Evolutionary conservation across 306 rosid genomes (phyloP).

Genomic region (Alnus glutinosa): DNA sequence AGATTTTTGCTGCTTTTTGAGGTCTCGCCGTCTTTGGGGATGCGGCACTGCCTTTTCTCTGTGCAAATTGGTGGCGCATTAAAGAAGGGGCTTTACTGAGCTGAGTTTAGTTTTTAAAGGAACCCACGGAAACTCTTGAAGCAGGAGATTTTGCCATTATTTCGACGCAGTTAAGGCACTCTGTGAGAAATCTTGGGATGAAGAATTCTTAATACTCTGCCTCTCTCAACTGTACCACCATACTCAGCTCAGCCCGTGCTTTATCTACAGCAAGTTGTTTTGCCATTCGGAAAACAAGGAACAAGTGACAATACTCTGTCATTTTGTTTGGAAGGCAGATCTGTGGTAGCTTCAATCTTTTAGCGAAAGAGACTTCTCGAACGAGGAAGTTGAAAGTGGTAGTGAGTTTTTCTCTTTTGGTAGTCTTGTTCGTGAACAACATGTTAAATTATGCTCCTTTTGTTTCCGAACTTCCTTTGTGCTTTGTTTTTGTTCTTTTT

Average conservation of each 20-base stretch:
- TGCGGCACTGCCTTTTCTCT: constrained; percentile 47
- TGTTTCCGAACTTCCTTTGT: not conserved
- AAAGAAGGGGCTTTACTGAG: constrained; percentile 37
- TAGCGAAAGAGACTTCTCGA: constrained; percentile 51
- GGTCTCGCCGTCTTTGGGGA: constrained; percentile 67
- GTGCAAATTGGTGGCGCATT: constrained; percentile 65
- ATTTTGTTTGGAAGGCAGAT: constrained; percentile 34
- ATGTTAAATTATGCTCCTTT: constrained; percentile 11
- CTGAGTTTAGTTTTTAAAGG: constrained; percentile 20
- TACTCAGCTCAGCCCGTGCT: not conserved
- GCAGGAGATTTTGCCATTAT: constrained; percentile 21
- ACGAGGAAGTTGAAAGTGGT: constrained; percentile 40
- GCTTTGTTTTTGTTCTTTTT: not conserved
- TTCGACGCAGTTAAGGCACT: constrained; percentile 52
- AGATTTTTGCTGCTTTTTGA: constrained; percentile 52
- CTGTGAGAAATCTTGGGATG: constrained; percentile 20
- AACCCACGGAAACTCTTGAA: constrained; percentile 20
- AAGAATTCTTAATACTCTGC: constrained; percentile 21
- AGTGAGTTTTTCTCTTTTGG: constrained; percentile 7
- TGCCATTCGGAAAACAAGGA: constrained; percentile 1
- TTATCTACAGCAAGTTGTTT: not conserved
- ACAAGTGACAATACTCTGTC: not conserved
- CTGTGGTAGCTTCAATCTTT: constrained; percentile 28
- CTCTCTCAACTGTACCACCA: not conserved
- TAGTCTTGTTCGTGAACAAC: constrained; percentile 17